Base-by-base conservation (phyloP, 495 filamentous ascomycete species). In the Penicillium paxilli region DNA sequence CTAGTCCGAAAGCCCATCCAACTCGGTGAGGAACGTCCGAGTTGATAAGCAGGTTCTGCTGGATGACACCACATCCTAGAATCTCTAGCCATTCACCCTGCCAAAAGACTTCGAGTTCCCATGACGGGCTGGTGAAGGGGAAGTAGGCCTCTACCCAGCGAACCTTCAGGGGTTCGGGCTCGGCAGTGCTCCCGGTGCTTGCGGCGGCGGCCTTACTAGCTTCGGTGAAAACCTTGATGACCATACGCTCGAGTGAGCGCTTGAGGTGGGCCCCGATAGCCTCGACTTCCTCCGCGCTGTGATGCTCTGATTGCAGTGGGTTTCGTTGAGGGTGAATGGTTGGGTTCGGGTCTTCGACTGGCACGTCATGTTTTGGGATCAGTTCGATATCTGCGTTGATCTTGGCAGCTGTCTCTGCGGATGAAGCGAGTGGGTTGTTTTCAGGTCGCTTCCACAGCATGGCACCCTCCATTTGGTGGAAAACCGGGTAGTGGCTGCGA, bases 401-500 rank as follows among this genome's bases (percentile, higher is more conserved):
- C 47, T 49, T 51, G 1, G 72, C 68, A 3, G 71, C 69, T 8
- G 74, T 76, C 22, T 72, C 65, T 5, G 60, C 33, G 0, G 73
- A 64, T 17, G 65, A 51, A 20, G 70, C 56, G 7, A 84, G 82
- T 4, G 92, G 71, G 52, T 90, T 77, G 17, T 78, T 80, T 44
- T 75, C 72, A 6, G 82, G 73, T 10, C 91, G 83, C 69, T 95
- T 90, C 94, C 94, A 98, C 52, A 91, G 85, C 57, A 86, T 79
- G 7, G 93, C 92, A 12, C 91, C 95, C 66, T 98, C 94, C 91
- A 98, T 97, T 74, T 98, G 94, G 73, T 98, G 95, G 71, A 98
- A 98, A 51, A 96, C 82, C 3, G 94, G 94, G 77, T 96, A 97
- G 70, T 98, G 94, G 59, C 83, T 90, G 47, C 90, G 85, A 68